These are phyloP conservation scores for Tuber umbilicatum DNA, from an alignment of 495 filamentous ascomycete species.

Conservation along the genomic window DNA sequence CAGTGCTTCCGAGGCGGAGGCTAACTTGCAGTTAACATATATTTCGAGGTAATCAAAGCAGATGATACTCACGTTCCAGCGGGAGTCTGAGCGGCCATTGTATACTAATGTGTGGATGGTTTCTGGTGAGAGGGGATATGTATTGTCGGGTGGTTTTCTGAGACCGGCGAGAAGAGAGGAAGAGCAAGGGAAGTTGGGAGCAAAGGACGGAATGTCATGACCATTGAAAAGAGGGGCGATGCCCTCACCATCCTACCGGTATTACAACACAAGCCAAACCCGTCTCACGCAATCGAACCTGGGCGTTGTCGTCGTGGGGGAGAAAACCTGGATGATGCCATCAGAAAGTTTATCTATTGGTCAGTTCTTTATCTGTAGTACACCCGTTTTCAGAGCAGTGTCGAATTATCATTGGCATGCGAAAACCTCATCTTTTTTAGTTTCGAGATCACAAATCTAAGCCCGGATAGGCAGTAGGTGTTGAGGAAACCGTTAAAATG, in stretches of 20 bases:
- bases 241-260: neutral
- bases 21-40: constrained; percentile 3
- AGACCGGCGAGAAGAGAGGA: neutral
- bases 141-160: neutral
- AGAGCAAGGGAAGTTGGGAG: neutral
- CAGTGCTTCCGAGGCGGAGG: constrained; percentile 81
- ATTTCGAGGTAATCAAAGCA: neutral
- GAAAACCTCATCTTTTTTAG: neutral
- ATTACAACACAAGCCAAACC: neutral
- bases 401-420: neutral
- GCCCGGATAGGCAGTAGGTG: neutral
- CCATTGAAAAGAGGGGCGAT: neutral
- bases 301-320: neutral
- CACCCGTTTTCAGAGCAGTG: neutral
- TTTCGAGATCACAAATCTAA: neutral
- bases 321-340: neutral
- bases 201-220: neutral
- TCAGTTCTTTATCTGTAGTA: neutral
- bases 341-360: neutral
- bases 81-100: neutral
- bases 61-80: neutral
- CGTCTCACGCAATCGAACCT: neutral
- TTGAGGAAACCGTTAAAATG: neutral
- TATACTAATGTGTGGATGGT: neutral
- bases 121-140: neutral